These are phyloP conservation scores for Symmetrospora coprosmae DNA, from an alignment of 768 basidiomycete species.

Conservation along the genomic window DNA sequence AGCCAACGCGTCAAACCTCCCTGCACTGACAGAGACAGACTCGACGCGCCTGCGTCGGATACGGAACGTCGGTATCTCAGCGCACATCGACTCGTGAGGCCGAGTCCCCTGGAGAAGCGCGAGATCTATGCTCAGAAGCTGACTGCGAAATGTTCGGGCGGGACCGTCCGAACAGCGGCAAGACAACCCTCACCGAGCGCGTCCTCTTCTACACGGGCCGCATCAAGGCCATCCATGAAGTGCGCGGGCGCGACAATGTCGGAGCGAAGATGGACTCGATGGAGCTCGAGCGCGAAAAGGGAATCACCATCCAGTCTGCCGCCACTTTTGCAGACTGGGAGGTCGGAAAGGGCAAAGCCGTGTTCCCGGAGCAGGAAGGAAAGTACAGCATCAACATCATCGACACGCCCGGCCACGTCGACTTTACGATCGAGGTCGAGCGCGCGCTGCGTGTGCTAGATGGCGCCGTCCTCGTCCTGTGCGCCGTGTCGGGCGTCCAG, in stretches of 20 bases:
- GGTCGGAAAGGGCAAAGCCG: constrained; percentile 23
- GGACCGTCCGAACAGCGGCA: constrained; percentile 45
- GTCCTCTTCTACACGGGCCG: constrained; percentile 91
- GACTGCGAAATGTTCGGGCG: not conserved
- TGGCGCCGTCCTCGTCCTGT: constrained; percentile 88
- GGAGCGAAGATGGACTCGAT: constrained; percentile 99
- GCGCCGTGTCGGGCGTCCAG: constrained; percentile 93
- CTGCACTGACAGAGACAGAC: constrained; percentile 41
- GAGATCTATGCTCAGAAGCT: not conserved
- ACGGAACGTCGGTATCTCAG: constrained; percentile 89
- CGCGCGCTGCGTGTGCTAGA: constrained; percentile 89
- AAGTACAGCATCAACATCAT: constrained; percentile 89
- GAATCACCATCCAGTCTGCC: constrained; percentile 97
- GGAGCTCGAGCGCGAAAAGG: constrained; percentile 97
- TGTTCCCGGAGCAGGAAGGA: constrained; percentile 48
- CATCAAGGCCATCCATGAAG: constrained; percentile 93
- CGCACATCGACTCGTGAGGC: constrained; percentile 51
- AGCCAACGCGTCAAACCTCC: too few relatives aligned
- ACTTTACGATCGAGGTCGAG: constrained; percentile 99
- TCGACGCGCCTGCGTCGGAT: constrained; percentile 53
- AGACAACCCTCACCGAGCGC: constrained; percentile 93
- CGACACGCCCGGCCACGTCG: constrained; percentile 97
- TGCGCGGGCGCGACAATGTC: constrained; percentile 82
- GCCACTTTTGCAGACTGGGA: constrained; percentile 98
- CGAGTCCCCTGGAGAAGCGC: constrained; percentile 14